Percentiles rank a stretch among this genome's conserved stretches.
Evolutionary conservation across 768 basidiomycete genomes (phyloP).

Genomic region (Boletus sensibilis): DNA sequence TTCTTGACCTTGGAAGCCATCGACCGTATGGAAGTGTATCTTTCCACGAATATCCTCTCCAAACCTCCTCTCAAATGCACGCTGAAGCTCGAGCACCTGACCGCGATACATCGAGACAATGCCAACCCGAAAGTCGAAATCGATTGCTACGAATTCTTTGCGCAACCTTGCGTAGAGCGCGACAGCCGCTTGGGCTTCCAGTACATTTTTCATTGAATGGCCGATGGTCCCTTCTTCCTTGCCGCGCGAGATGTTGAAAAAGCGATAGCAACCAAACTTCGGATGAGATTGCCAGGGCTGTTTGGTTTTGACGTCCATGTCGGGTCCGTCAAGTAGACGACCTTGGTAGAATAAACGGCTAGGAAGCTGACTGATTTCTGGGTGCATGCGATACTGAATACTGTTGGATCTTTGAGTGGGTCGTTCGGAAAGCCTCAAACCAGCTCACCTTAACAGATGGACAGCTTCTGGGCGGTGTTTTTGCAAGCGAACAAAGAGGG

Average conservation of each 20-base stretch:
- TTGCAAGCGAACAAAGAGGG: constrained; percentile 89
- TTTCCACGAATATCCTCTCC: constrained; percentile 65
- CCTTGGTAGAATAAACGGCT: constrained; percentile 86
- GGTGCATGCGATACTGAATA: constrained; percentile 99
- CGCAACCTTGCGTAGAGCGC: constrained; percentile 72
- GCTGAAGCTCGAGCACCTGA: constrained; percentile 74
- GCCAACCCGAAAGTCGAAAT: constrained; percentile 58
- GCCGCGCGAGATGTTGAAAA: constrained; percentile 77
- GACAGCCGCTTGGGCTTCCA: constrained; percentile 74
- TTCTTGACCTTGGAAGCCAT: constrained; percentile 99
- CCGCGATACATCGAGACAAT: constrained; percentile 95
- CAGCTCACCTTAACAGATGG: constrained; percentile 78
- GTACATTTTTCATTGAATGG: constrained; percentile 73
- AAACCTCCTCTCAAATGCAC: constrained; percentile 67
- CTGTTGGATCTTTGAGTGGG: constrained; percentile 39
- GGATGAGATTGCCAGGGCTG: constrained; percentile 82
- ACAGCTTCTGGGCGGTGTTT: constrained; percentile 77
- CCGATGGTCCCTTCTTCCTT: constrained; percentile 53
- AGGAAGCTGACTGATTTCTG: constrained; percentile 87
- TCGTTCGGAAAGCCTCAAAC: not conserved
- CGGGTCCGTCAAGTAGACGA: constrained; percentile 79
- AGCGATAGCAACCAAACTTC: constrained; percentile 83
- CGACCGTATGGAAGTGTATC: constrained; percentile 95
- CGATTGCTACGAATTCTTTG: constrained; percentile 56
- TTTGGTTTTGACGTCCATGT: constrained; percentile 78